phyloP scores from a whole-genome alignment of 2,329 filamentous ascomycete genomes.

The Hypoxylon sp. region DNA sequence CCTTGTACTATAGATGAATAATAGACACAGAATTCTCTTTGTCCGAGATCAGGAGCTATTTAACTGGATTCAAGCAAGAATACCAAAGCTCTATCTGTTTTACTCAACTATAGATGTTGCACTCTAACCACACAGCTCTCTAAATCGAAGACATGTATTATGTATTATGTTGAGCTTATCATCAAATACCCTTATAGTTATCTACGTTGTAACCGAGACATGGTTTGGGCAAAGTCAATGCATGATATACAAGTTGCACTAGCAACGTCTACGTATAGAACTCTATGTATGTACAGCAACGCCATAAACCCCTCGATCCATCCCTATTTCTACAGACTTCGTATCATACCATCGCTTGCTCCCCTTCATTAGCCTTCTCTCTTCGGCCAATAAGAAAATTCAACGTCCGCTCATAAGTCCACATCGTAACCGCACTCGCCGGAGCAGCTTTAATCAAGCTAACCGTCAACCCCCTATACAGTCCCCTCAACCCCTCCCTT shows the following conservation, averaged over 20 bases:
- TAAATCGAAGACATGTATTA: background rate
- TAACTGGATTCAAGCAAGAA: constrained; percentile 3
- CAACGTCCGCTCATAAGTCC: constrained; percentile 89
- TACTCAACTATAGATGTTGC: background rate
- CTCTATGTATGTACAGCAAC: constrained; percentile 31
- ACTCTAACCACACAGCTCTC: background rate
- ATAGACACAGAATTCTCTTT: constrained; percentile 48
- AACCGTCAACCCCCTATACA: constrained; percentile 91
- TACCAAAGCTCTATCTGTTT: background rate
- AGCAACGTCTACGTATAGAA: constrained; percentile 19
- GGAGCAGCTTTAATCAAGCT: constrained; percentile 94
- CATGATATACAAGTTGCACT: constrained; percentile 20
- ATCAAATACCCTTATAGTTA: background rate
- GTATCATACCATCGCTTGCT: constrained; percentile 11
- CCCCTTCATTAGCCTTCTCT: constrained; percentile 45
- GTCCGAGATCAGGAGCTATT: constrained; percentile 18
- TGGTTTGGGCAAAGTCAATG: constrained; percentile 4
- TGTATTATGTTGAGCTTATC: background rate
- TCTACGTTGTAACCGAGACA: background rate
- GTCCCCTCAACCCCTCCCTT: constrained; percentile 81
- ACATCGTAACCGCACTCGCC: constrained; percentile 92
- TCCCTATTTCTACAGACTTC: background rate
- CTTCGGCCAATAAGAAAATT: constrained; percentile 64
- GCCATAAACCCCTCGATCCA: constrained; percentile 10
- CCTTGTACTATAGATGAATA: constrained; percentile 52